Evolutionary conservation across 2,329 filamentous ascomycete species (phyloP), one percentile per base, ranked within the genome.

Genomic region (Talaromyces marneffei): DNA sequence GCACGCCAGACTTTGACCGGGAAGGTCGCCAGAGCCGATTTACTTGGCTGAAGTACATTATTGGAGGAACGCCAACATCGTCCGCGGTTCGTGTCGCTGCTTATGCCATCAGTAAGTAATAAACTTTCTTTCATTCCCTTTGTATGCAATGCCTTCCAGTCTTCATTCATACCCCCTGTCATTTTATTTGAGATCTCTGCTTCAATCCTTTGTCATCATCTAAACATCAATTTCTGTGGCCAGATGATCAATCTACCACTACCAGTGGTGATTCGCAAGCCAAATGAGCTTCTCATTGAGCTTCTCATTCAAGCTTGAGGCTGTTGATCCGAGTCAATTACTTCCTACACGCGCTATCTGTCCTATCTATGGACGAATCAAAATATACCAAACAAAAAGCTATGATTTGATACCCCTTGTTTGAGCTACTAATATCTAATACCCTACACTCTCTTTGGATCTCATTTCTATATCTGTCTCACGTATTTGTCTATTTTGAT

Each of bases 1-100:
- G 75, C 59, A 77, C 79, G 63, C 85, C 85, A 1, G 80, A 86
- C 68, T 87, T 87, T 68, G 84, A 87, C 71, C 80, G 85, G 27
- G 72, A 83, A 44, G 85, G 85, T 8, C 74, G 73, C 9, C 76
- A 74, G 64, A 63, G 76, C 44, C 66, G 68, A 18, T 66, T 77
- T 25, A 73, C 74, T 57, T 76, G 75, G 74, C 48, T 78, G 58
- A 71, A 72, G 35, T 77, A 66, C 57, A 62, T 79, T 50, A 56
- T 78, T 42, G 77, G 76, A 52, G 74, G 75, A 39, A 72, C 70
- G 48, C 72, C 71, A 16, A 75, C 71, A 59, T 68, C 72, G 7
- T 76, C 74, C 33, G 70, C 72, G 50, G 66, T 71, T 9, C 69
- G 77, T 35, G 75, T 70, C 62, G 66, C 71, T 16, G 66, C 70